Conservation (phyloP, 441 rosid species). For the Sinapis alba region DNA sequence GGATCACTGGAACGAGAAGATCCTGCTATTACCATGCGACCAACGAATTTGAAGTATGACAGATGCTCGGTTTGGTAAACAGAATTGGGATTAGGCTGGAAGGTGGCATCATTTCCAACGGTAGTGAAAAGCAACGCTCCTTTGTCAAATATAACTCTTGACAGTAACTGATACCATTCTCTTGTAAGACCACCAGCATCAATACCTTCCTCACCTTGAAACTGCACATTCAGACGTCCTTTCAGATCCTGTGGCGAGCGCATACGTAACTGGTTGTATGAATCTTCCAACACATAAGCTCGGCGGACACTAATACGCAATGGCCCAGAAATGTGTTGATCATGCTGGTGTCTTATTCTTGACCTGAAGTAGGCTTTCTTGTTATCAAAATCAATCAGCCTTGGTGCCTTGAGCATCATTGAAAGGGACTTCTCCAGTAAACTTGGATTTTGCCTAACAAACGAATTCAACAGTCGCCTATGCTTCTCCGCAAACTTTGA, state of each 20-base stretch:
- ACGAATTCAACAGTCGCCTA: constrained; percentile 89
- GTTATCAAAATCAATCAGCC: constrained; percentile 94
- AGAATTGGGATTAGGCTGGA: constrained; percentile 98
- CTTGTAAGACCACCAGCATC: constrained; percentile 99
- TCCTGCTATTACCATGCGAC: constrained; percentile 76
- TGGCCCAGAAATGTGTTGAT: constrained; percentile 88
- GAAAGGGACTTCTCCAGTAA: constrained; percentile 92
- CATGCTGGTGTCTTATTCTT: constrained; percentile 90
- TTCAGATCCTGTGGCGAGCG: constrained; percentile 86
- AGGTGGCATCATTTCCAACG: constrained; percentile 91
- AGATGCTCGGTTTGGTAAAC: constrained; percentile 98
- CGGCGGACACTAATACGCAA: constrained; percentile 88
- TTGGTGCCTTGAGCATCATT: constrained; percentile 91
- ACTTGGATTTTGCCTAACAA: constrained; percentile 87
- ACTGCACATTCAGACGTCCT: constrained; percentile 93
- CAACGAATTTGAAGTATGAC: constrained; percentile 95
- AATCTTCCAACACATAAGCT: constrained; percentile 95
- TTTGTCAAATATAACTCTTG: constrained; percentile 95
- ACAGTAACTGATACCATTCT: constrained; percentile 97
- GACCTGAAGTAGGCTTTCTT: constrained; percentile 93
- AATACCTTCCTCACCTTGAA: constrained; percentile 99
- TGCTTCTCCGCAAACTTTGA: constrained; percentile 95
- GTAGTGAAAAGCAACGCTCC: constrained; percentile 95
- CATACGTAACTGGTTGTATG: constrained; percentile 97
- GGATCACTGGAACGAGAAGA: constrained; percentile 11